Conservation (phyloP, 495 filamentous ascomycete species). For the Neurospora pannonica region DNA sequence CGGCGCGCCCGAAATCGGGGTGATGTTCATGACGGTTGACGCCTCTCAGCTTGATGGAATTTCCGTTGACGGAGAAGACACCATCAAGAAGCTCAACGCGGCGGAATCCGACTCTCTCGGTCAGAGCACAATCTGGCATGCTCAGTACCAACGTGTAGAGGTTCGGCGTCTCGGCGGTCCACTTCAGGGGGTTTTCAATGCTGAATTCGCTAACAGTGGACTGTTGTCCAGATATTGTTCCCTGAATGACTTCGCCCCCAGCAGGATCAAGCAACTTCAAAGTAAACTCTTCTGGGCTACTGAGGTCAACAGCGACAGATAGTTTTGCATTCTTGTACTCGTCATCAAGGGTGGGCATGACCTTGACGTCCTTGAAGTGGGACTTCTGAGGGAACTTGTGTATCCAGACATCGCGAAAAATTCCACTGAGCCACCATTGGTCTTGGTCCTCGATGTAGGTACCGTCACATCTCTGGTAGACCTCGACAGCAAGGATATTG, state of each 20-base stretch:
- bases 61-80: constrained; percentile 52
- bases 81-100: constrained; percentile 46
- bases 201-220: constrained; percentile 17
- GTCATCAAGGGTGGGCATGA: constrained; percentile 46
- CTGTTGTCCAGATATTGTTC: constrained; percentile 6
- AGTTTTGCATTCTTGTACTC: constrained; percentile 48
- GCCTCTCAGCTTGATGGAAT: constrained; percentile 49
- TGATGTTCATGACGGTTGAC: constrained; percentile 66
- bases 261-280: constrained; percentile 28
- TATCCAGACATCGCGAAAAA: constrained; percentile 61
- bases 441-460: constrained; percentile 63
- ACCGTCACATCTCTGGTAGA: constrained; percentile 59
- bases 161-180: constrained; percentile 62
- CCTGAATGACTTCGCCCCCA: constrained; percentile 14
- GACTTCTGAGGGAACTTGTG: constrained; percentile 45
- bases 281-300: constrained; percentile 15
- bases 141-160: constrained; percentile 44
- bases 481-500: constrained; percentile 52
- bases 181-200: constrained; percentile 44
- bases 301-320: constrained; percentile 35
- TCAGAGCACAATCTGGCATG: constrained; percentile 27
- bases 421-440: constrained; percentile 52
- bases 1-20: constrained; percentile 48
- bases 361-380: constrained; percentile 50
- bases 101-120: constrained; percentile 54